Percentiles rank a stretch among this genome's conserved stretches.
Evolutionary conservation across 2,329 filamentous ascomycete genomes (phyloP).

Genomic region (Phialophora tarda): DNA sequence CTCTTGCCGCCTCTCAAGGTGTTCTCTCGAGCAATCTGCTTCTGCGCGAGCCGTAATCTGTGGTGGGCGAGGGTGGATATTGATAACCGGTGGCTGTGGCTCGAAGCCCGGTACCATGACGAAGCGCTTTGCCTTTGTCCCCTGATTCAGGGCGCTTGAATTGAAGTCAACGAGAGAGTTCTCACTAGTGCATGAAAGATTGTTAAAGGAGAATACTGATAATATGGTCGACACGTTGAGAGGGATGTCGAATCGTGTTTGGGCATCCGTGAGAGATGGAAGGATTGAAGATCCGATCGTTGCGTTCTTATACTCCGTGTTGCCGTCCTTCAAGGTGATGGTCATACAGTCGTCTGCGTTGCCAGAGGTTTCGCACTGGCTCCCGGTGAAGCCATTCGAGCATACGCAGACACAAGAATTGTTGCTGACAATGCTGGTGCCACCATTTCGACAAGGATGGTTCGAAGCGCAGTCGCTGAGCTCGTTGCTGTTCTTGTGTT

Average conservation of each 20-base stretch:
- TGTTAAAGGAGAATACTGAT: constrained; percentile 74
- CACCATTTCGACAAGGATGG: constrained; percentile 77
- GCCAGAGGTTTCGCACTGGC: constrained; percentile 60
- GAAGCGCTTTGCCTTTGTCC: constrained; percentile 35
- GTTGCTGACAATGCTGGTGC: constrained; percentile 71
- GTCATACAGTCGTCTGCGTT: constrained; percentile 53
- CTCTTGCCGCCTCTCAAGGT: constrained; percentile 34
- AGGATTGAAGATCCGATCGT: constrained; percentile 83
- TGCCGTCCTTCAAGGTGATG: constrained; percentile 50
- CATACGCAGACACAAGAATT: constrained; percentile 84
- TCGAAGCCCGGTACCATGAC: constrained; percentile 36
- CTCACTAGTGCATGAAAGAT: constrained; percentile 80
- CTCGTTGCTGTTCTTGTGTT: constrained; percentile 47
- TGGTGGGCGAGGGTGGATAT: constrained; percentile 15
- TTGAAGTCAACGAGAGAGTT: constrained; percentile 80
- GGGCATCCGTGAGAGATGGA: constrained; percentile 69
- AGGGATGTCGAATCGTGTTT: constrained; percentile 74
- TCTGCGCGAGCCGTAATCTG: constrained; percentile 22
- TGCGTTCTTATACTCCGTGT: constrained; percentile 62
- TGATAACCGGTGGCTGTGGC: constrained; percentile 22
- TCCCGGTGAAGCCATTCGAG: constrained; percentile 80
- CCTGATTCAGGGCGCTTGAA: constrained; percentile 18
- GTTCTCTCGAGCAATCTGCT: constrained; percentile 16
- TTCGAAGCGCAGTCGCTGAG: constrained; percentile 62
- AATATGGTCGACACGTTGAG: constrained; percentile 73